Conservation (phyloP, 495 filamentous ascomycete genomes). For the Daldinia bambusicola region DNA sequence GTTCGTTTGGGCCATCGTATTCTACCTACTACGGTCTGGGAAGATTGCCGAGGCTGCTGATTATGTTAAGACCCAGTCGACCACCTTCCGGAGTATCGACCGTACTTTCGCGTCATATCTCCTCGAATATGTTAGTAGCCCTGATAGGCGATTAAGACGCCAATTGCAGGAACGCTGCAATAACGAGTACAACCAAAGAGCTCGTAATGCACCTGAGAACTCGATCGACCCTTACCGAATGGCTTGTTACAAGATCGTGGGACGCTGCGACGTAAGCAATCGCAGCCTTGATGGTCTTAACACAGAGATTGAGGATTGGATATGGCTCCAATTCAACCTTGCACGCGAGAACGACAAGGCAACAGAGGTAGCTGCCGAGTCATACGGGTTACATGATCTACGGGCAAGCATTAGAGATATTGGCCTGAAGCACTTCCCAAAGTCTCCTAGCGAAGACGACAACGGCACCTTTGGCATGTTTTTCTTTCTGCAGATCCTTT, state of each 20-base stretch:
- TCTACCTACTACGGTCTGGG: slow-evolving; percentile 89
- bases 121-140: slow-evolving; percentile 74
- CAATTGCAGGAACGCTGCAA: slow-evolving; percentile 86
- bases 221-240: slow-evolving; percentile 94
- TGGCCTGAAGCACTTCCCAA: slow-evolving; percentile 84
- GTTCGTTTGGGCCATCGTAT: slow-evolving; percentile 92
- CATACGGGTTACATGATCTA: slow-evolving; percentile 87
- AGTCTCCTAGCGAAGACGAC: slow-evolving; percentile 71
- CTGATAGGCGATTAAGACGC: slow-evolving; percentile 76
- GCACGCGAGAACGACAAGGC: slow-evolving; percentile 85
- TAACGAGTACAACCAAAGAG: slow-evolving; percentile 85
- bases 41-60: slow-evolving; percentile 83
- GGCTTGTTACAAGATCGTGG: slow-evolving; percentile 97
- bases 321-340: slow-evolving; percentile 95
- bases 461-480: slow-evolving; percentile 85
- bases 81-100: slow-evolving; percentile 87
- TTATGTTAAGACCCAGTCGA: slow-evolving; percentile 80
- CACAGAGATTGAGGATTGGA: slow-evolving; percentile 90
- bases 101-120: slow-evolving; percentile 91
- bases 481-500: slow-evolving; percentile 89
- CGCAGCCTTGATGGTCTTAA: slow-evolving; percentile 82
- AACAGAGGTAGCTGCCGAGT: slow-evolving; percentile 85
- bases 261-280: slow-evolving; percentile 86
- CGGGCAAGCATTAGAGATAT: slow-evolving; percentile 87
- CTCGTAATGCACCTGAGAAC: slow-evolving; percentile 83